These are phyloP conservation scores for Plenodomus lindquistii DNA, from an alignment of 2,329 filamentous ascomycete genomes.

Conservation along the genomic window DNA sequence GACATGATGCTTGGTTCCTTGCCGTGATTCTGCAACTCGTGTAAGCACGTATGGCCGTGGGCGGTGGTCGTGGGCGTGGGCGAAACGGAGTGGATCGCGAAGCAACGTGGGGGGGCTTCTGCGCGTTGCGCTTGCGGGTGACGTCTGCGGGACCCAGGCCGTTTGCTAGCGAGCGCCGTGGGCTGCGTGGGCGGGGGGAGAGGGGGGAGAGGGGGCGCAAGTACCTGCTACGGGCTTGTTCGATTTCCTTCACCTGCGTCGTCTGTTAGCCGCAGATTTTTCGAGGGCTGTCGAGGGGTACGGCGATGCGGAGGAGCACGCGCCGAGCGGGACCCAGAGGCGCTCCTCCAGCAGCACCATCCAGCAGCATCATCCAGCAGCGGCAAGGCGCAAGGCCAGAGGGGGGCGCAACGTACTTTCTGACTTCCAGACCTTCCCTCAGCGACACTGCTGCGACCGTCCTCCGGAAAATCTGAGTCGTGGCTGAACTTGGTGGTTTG, in stretches of 20 bases:
- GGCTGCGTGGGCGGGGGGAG: background rate
- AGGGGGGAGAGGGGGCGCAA: conserved; percentile 11
- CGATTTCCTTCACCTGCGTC: conserved; percentile 40
- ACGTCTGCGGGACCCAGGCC: conserved; percentile 12
- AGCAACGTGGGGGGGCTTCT: conserved; percentile 16
- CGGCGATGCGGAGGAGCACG: conserved; percentile 24
- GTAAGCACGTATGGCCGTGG: conserved; percentile 22
- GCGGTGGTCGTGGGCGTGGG: conserved; percentile 10
- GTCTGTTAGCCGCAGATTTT: conserved; percentile 37
- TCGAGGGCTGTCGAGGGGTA: conserved; percentile 32
- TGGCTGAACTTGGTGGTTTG: conserved; percentile 24
- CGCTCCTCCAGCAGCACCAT: conserved; percentile 2
- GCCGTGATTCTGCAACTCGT: conserved; percentile 27
- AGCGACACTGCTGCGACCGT: conserved; percentile 46
- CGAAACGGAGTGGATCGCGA: conserved; percentile 18
- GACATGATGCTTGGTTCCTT: conserved; percentile 50
- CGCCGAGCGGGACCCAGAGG: conserved; percentile 18
- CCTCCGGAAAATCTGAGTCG: conserved; percentile 30
- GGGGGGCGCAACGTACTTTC: conserved; percentile 33
- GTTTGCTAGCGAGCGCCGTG: conserved; percentile 5
- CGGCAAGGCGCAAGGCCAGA: conserved; percentile 24
- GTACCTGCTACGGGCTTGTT: conserved; percentile 37
- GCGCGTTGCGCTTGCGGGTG: conserved; percentile 27
- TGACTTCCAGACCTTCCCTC: conserved; percentile 47
- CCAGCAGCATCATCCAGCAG: too few species aligned